These are phyloP conservation scores for Metarhizium album DNA, from an alignment of 2,329 filamentous ascomycete genomes.

Conservation along the genomic window DNA sequence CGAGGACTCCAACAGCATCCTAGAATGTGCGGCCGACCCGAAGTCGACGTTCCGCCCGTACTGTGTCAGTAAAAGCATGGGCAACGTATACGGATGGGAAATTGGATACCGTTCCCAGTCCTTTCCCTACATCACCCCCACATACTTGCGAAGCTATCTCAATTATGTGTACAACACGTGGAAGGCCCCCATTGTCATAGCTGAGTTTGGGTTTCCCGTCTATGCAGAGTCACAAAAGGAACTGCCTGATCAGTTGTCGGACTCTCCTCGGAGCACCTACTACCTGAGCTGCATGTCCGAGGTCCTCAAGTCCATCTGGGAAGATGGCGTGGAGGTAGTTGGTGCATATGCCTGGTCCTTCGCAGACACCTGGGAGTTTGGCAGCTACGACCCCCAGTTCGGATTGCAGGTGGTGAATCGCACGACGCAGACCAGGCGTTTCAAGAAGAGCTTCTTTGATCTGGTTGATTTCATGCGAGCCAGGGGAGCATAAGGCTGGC, in stretches of 20 bases:
- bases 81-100: slow-evolving; percentile 42
- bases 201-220: slow-evolving; percentile 48
- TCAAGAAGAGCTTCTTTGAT: slow-evolving; percentile 50
- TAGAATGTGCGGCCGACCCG: slow-evolving; percentile 34
- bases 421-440: slow-evolving; percentile 37
- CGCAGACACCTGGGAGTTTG: slow-evolving; percentile 46
- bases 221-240: slow-evolving; percentile 33
- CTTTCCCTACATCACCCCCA: slow-evolving; percentile 48
- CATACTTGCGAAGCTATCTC: slow-evolving; percentile 44
- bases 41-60: slow-evolving; percentile 36
- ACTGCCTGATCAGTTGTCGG: slow-evolving; percentile 40
- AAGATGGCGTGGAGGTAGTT: slow-evolving; percentile 43
- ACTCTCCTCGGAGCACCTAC: slow-evolving; percentile 42
- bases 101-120: slow-evolving; percentile 45
- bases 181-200: slow-evolving; percentile 33
- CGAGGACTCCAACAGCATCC: slow-evolving; percentile 27
- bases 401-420: slow-evolving; percentile 46
- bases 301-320: slow-evolving; percentile 42
- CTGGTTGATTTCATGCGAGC: slow-evolving; percentile 39
- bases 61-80: slow-evolving; percentile 38
- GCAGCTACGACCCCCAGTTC: slow-evolving; percentile 32
- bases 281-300: slow-evolving; percentile 44
- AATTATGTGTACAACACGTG: slow-evolving; percentile 51
- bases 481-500: slow-evolving; percentile 5
- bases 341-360: slow-evolving; percentile 44